Conservation (phyloP, 176 grass and related monocot species). For the Pontederia paniculata region DNA sequence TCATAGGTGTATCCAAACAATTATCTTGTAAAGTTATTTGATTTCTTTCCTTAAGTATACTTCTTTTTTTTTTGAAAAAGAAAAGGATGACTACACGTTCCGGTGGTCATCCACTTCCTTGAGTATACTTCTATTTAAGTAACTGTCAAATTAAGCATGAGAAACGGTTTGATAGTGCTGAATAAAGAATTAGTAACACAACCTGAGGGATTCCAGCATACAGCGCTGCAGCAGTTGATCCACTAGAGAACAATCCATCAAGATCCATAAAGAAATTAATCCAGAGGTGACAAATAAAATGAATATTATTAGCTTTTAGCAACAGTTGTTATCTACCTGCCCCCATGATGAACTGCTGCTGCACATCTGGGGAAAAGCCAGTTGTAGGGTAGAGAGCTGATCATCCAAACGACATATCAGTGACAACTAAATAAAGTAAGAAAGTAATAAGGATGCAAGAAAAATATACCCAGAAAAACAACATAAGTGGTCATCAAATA, state of each 20-base stretch:
- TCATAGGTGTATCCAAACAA: too few relatives aligned
- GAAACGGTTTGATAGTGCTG: not conserved
- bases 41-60: too few relatives aligned
- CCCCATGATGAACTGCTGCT: conserved; percentile 69
- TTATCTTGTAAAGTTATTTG: too few relatives aligned
- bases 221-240: conserved; percentile 68
- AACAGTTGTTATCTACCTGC: conserved; percentile 38
- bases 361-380: conserved; percentile 76
- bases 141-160: not conserved
- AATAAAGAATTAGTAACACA: not conserved
- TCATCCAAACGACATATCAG: conserved; percentile 9
- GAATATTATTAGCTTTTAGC: not conserved
- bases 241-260: conserved; percentile 36
- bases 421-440: conserved; percentile 1
- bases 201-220: conserved; percentile 74
- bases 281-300: not conserved
- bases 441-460: not conserved
- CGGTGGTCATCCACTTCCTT: too few relatives aligned
- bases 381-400: conserved; percentile 77
- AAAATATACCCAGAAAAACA: conserved; percentile 69
- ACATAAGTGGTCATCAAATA: conserved; percentile 48
- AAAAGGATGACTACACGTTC: too few relatives aligned
- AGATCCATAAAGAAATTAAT: not conserved
- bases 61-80: too few relatives aligned
- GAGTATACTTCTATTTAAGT: too few relatives aligned